Evolutionary conservation across 2,329 filamentous ascomycete genomes (phyloP).

Genomic region (Coniochaeta hoffmannii): DNA sequence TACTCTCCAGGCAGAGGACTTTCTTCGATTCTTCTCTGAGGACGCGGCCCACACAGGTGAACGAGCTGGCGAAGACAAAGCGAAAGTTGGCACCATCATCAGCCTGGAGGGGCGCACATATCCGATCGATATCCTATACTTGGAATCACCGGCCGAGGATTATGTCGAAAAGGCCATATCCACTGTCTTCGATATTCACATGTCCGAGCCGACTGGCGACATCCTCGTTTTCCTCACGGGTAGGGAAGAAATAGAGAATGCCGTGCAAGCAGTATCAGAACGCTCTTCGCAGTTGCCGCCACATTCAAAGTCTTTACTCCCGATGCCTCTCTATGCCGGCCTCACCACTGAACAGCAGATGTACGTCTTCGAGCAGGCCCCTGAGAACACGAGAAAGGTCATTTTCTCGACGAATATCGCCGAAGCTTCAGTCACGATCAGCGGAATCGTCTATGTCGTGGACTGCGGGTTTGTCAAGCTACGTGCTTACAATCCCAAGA

Average conservation of each 20-base stretch:
- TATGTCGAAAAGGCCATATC: conserved; percentile 79
- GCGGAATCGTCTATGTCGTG: conserved; percentile 84
- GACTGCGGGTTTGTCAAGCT: conserved; percentile 90
- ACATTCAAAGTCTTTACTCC: conserved; percentile 51
- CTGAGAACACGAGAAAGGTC: conserved; percentile 79
- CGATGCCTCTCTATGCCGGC: conserved; percentile 82
- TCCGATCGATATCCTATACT: conserved; percentile 79
- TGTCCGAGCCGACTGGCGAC: conserved; percentile 72
- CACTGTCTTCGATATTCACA: conserved; percentile 82
- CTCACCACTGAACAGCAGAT: conserved; percentile 87
- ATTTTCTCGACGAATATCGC: conserved; percentile 94
- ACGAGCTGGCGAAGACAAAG: too few relatives aligned
- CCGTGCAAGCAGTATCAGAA: conserved; percentile 72
- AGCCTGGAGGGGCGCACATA: conserved; percentile 83
- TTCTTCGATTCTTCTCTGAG: conserved; percentile 66
- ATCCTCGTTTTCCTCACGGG: conserved; percentile 89
- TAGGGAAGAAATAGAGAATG: conserved; percentile 82
- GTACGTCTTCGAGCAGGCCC: conserved; percentile 82
- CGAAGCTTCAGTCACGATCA: conserved; percentile 91
- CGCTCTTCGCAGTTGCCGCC: conserved; percentile 56
- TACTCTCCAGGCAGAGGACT: conserved; percentile 82
- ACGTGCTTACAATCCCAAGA: conserved; percentile 73
- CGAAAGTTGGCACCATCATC: conserved; percentile 53
- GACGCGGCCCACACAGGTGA: conserved; percentile 23
- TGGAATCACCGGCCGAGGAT: conserved; percentile 71